Evolutionary conservation across 805 yeast genomes (phyloP).

Genomic region (Danielozyma ontarioensis): DNA sequence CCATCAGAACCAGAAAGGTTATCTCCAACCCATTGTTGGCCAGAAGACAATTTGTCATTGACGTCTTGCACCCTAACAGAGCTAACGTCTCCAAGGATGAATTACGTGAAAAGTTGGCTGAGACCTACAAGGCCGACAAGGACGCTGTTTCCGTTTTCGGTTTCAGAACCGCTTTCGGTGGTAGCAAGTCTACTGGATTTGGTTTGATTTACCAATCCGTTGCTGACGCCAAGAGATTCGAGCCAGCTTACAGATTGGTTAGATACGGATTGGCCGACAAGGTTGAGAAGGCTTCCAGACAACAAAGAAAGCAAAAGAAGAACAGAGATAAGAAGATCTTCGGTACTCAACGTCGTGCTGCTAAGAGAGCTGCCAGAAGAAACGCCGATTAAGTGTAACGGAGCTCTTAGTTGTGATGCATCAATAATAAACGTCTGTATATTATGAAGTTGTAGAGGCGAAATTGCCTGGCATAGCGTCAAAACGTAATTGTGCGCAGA

Average conservation of each 20-base stretch:
- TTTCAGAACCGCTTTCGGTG: constrained; percentile 99
- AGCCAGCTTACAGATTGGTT: constrained; percentile 98
- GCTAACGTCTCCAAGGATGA: constrained; percentile 99
- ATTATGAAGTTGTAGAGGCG: neutral
- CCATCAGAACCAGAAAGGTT: constrained; percentile 99
- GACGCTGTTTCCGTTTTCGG: constrained; percentile 97
- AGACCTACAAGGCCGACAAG: constrained; percentile 85
- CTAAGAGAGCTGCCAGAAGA: constrained; percentile 89
- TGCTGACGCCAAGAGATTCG: constrained; percentile 97
- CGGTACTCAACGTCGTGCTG: constrained; percentile 95
- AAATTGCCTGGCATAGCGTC: neutral
- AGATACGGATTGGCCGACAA: constrained; percentile 97
- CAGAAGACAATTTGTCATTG: constrained; percentile 99
- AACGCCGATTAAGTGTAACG: constrained; percentile 60
- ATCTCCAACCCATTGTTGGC: constrained; percentile 98
- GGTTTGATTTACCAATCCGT: constrained; percentile 98
- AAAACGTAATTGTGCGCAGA: neutral
- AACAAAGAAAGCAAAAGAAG: constrained; percentile 99
- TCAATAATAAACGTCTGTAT: neutral
- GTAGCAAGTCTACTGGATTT: constrained; percentile 99
- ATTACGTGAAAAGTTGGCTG: constrained; percentile 90
- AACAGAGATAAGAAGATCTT: constrained; percentile 99
- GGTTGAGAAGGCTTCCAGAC: constrained; percentile 98
- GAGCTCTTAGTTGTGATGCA: neutral
- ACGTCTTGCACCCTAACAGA: constrained; percentile 98